Base-by-base conservation (phyloP, 2,329 filamentous ascomycete species). In the Colletotrichum sp. region DNA sequence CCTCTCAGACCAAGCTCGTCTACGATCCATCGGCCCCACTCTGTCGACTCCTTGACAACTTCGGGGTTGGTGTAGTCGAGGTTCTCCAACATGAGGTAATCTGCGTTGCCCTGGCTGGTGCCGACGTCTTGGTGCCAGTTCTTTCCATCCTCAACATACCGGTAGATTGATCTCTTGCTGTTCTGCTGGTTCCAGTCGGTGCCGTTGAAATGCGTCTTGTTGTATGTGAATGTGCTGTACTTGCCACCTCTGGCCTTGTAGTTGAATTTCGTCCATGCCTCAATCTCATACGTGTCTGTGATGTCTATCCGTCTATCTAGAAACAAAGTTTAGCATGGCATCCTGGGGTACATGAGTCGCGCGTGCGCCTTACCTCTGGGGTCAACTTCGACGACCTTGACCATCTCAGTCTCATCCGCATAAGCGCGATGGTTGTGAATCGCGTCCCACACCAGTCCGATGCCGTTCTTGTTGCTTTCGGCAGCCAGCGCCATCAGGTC, bases 81-180 rank as follows among this genome's bases (percentile, higher is more conserved):
- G 24, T 76, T 76, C 34, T 76, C 74, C 26, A 76, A 64, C 74
- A 76, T 76, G 18, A 76, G 71, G 49, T 76, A 76, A 59, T 76
- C 74, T 1, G 74, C 74, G 24, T 76, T 76, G 6, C 74, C 74
- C 39, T 76, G 73, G 49, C 65, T 73, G 4, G 34, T 49, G 16
- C 74, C 74, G n/a, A 76, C 74, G 12, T 76, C 74, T 21, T 74
- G 74, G 34, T 76, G 74, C 74, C 74, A 76, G 34, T 76, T 76
- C 59, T 76, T 76, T 6, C 74, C 74, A 16, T 69, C 71, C 36
- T 76, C 74, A 3, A 76, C 64, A 9, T 74, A 76, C 21, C 74
- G 55, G 70, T 76, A 76, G 59, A 76, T 76, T 18, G 74, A 49
- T 8, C 74, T 52, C 34, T 76, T 76, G 34, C 59, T 60, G 49